Evolutionary conservation across 2,329 filamentous ascomycete species (phyloP).

Genomic region (Hypomyces rosellus): DNA sequence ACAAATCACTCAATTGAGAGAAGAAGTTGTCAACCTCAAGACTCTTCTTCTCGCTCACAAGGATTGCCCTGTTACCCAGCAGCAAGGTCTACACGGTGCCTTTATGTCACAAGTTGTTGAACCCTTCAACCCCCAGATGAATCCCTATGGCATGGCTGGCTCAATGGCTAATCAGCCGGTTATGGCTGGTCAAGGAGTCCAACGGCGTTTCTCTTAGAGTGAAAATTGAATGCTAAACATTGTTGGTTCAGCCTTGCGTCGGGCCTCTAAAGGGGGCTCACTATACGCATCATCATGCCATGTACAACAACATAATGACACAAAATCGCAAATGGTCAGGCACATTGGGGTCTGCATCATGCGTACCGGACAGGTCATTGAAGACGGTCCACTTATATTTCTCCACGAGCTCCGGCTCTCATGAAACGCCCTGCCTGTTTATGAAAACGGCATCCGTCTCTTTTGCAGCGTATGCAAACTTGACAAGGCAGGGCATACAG

Average conservation of each 20-base stretch:
- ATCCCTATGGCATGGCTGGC: conserved; percentile 52
- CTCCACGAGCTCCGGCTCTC: too few relatives aligned
- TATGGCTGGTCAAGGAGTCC: conserved; percentile 49
- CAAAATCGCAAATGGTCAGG: too few relatives aligned
- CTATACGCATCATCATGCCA: too few relatives aligned
- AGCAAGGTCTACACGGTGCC: conserved; percentile 58
- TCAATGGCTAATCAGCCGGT: conserved; percentile 47
- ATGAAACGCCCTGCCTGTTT: too few relatives aligned
- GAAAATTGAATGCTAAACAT: conserved; percentile 2
- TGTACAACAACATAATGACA: background rate
- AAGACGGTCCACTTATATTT: too few relatives aligned
- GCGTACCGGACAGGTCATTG: too few relatives aligned
- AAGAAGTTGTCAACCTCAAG: conserved; percentile 93
- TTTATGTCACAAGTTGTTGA: conserved; percentile 53
- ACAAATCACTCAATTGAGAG: conserved; percentile 76
- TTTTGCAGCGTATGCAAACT: too few relatives aligned
- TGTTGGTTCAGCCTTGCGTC: too few relatives aligned
- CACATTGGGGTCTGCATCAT: too few relatives aligned
- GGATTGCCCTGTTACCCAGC: conserved; percentile 87
- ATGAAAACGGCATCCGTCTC: too few relatives aligned
- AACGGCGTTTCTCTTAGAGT: conserved; percentile 52
- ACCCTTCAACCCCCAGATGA: conserved; percentile 49
- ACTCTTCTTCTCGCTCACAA: conserved; percentile 90
- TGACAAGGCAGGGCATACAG: too few relatives aligned
- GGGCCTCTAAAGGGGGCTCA: too few relatives aligned